Conservation (phyloP, 345 rosid genomes). For the Leavenworthia alabamica region DNA sequence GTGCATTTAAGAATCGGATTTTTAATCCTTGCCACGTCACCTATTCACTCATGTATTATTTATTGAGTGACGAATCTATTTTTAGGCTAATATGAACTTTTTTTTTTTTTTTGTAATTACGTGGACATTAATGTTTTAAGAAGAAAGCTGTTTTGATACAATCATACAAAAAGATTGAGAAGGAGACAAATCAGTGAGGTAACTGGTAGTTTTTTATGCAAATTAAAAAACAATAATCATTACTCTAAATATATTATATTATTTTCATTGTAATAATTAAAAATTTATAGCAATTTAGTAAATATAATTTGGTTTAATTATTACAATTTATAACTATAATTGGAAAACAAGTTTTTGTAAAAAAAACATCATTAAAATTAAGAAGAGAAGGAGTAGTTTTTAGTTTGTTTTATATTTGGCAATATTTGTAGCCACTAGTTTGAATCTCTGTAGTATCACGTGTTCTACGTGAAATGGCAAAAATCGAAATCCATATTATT, state of each 20-base stretch:
- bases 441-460: constrained; percentile 24
- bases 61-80: no score
- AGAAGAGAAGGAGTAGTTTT: no score
- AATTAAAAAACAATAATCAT: no score
- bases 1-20: no score
- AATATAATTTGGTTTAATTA: no score
- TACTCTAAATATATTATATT: no score
- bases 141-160: not conserved
- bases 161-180: constrained; percentile 2
- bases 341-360: not conserved
- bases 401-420: constrained; percentile 4
- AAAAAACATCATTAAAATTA: no score
- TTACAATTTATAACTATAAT: no score
- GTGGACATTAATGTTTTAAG: not conserved
- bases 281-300: no score
- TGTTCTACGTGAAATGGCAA: constrained; percentile 25
- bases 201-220: no score
- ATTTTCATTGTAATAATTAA: no score
- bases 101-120: not conserved
- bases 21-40: constrained; percentile 12
- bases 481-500: not conserved
- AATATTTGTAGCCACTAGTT: not conserved
- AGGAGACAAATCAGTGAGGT: constrained; percentile 15
- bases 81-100: not conserved
- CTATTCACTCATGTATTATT: no score